These are phyloP conservation scores for Heteromeles arbutifolia DNA, from an alignment of 306 rosid genomes.

Conservation along the genomic window DNA sequence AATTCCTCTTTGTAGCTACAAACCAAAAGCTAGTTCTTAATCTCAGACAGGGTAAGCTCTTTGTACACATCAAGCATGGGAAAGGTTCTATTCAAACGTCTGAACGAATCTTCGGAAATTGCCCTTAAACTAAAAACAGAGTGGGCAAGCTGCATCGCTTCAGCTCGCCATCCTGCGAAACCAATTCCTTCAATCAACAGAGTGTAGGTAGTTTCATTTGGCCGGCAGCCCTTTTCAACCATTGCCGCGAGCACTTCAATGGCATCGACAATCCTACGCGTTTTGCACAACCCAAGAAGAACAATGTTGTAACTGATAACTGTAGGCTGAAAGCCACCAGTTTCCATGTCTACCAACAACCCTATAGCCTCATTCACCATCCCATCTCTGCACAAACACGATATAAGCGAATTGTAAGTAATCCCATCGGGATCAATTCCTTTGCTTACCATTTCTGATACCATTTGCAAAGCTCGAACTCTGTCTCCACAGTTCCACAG, in stretches of 20 bases:
- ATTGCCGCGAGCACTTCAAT: slow-evolving; percentile 59
- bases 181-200: slow-evolving; percentile 71
- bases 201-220: slow-evolving; percentile 64
- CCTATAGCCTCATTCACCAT: slow-evolving; percentile 76
- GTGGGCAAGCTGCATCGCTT: slow-evolving; percentile 66
- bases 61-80: slow-evolving; percentile 62
- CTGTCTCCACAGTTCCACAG: slow-evolving; percentile 68
- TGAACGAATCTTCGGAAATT: slow-evolving; percentile 46
- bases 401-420: slow-evolving; percentile 72
- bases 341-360: slow-evolving; percentile 69
- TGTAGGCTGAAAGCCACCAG: slow-evolving; percentile 36
- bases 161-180: slow-evolving; percentile 69
- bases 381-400: slow-evolving; percentile 85
- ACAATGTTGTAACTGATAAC: slow-evolving; percentile 68
- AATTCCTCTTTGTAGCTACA: not conserved
- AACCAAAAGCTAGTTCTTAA: slow-evolving; percentile 25
- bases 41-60: slow-evolving; percentile 48
- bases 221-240: slow-evolving; percentile 57
- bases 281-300: slow-evolving; percentile 74
- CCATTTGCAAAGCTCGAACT: slow-evolving; percentile 54
- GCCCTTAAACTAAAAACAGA: slow-evolving; percentile 43
- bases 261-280: slow-evolving; percentile 48
- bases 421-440: slow-evolving; percentile 60
- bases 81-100: slow-evolving; percentile 54
- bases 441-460: slow-evolving; percentile 60